Evolutionary conservation across 208 protist genomes (phyloP).

Genomic region (Trypanosoma brucei): DNA sequence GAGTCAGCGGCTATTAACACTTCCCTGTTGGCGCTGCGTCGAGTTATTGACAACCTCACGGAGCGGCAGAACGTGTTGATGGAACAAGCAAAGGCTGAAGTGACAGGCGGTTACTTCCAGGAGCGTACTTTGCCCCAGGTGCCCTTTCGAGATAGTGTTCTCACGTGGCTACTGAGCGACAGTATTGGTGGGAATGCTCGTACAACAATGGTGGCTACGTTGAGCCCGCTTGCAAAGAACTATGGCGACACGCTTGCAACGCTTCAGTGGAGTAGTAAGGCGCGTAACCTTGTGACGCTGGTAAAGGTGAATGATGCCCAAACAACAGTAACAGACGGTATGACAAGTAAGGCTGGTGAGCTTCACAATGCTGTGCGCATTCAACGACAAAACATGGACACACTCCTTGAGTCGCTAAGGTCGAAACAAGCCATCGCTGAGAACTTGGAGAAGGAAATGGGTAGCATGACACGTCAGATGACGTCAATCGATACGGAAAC

Average conservation of each 20-base stretch:
- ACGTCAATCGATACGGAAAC: constrained; percentile 24
- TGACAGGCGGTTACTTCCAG: constrained; percentile 54
- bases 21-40: constrained; percentile 80
- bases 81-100: constrained; percentile 75
- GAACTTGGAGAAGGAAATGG: constrained; percentile 49
- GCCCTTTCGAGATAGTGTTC: constrained; percentile 83
- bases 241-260: constrained; percentile 85
- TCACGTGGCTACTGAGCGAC: constrained; percentile 90
- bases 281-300: constrained; percentile 81
- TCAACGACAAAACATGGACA: constrained; percentile 83
- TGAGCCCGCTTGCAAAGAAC: constrained; percentile 88
- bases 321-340: constrained; percentile 62
- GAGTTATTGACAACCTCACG: constrained; percentile 84
- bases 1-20: constrained; percentile 89
- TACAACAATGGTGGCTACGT: constrained; percentile 88
- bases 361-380: constrained; percentile 71
- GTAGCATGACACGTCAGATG: constrained; percentile 31
- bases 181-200: constrained; percentile 89
- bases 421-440: constrained; percentile 63
- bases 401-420: constrained; percentile 61
- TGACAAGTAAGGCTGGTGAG: constrained; percentile 59
- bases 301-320: constrained; percentile 85
- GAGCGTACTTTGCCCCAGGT: constrained; percentile 82
- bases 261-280: constrained; percentile 89
- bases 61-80: constrained; percentile 89